A percentile compares a stretch with the other conserved stretches of the same genome.
Evolutionary conservation across 2,329 filamentous ascomycete species (phyloP).

Genomic region (Scedosporium minutisporum): DNA sequence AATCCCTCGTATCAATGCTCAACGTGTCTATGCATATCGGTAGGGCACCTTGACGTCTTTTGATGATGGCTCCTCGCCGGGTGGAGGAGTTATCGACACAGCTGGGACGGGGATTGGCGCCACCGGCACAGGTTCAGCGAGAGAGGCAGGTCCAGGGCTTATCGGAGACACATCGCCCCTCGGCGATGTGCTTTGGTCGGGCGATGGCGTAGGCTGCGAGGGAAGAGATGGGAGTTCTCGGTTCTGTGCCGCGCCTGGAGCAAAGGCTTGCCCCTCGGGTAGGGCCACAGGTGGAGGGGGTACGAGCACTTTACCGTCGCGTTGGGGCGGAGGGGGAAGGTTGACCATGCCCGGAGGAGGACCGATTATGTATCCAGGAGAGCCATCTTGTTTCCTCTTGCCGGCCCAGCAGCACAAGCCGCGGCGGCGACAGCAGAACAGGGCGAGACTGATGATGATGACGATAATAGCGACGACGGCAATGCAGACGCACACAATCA

Average conservation of each 20-base stretch:
- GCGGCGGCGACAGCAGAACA: neutral
- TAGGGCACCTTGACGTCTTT: neutral
- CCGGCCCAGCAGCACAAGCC: conserved; percentile 2
- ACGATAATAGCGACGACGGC: neutral
- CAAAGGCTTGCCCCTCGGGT: no score
- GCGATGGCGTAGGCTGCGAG: neutral
- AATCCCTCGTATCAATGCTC: no score
- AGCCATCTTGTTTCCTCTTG: neutral
- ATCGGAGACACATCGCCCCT: neutral
- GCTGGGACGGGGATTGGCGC: neutral
- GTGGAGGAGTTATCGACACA: neutral
- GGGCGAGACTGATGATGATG: neutral
- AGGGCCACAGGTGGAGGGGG: neutral
- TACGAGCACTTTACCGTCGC: neutral
- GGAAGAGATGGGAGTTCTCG: neutral
- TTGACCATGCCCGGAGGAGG: neutral
- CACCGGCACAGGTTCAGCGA: neutral
- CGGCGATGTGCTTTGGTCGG: neutral
- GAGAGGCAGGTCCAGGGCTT: neutral
- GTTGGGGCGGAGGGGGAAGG: neutral
- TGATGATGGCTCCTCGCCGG: neutral
- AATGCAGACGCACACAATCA: neutral
- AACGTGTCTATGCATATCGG: neutral
- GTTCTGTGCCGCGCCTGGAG: no score
- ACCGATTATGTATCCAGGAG: neutral